A percentile compares a stretch with the other conserved stretches of the same genome.
Evolutionary conservation across 78 protist species (phyloP).

Genomic region (Polysphondylium violaceum): DNA sequence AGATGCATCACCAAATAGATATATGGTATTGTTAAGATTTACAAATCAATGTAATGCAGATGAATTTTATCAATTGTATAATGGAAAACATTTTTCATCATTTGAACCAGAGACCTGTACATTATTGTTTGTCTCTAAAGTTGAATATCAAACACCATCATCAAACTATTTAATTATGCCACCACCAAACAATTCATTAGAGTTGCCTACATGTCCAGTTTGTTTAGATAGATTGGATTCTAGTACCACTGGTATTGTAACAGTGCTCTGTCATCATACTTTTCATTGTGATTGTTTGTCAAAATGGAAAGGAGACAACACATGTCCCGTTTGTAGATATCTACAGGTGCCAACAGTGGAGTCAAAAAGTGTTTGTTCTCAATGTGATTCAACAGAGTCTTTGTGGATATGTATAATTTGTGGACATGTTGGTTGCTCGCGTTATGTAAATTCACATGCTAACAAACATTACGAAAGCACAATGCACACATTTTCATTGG

Average conservation of each 20-base stretch:
- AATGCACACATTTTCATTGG: conserved; percentile 92
- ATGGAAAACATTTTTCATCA: conserved; percentile 84
- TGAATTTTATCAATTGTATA: conserved; percentile 72
- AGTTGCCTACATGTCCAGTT: conserved; percentile 95
- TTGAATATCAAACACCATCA: conserved; percentile 35
- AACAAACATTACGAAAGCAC: conserved; percentile 89
- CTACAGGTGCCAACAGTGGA: conserved; percentile 77
- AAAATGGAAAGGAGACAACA: conserved; percentile 75
- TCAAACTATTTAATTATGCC: conserved; percentile 68
- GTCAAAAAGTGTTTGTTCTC: conserved; percentile 25
- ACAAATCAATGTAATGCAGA: conserved; percentile 57
- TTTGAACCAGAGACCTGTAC: conserved; percentile 82
- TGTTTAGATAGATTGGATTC: conserved; percentile 93
- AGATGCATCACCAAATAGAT: conserved; percentile 85
- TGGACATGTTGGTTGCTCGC: conserved; percentile 91
- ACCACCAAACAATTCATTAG: conserved; percentile 35
- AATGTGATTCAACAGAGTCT: conserved; percentile 82
- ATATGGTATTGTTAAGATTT: conserved; percentile 82
- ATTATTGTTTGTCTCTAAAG: conserved; percentile 44
- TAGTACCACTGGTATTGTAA: conserved; percentile 85
- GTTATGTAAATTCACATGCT: conserved; percentile 92
- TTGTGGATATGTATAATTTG: conserved; percentile 96
- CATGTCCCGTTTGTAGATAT: conserved; percentile 89
- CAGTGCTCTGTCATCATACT: conserved; percentile 93
- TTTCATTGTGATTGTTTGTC: conserved; percentile 88